Conservation (phyloP, 306 rosid genomes). For the Cicer bijugum region DNA sequence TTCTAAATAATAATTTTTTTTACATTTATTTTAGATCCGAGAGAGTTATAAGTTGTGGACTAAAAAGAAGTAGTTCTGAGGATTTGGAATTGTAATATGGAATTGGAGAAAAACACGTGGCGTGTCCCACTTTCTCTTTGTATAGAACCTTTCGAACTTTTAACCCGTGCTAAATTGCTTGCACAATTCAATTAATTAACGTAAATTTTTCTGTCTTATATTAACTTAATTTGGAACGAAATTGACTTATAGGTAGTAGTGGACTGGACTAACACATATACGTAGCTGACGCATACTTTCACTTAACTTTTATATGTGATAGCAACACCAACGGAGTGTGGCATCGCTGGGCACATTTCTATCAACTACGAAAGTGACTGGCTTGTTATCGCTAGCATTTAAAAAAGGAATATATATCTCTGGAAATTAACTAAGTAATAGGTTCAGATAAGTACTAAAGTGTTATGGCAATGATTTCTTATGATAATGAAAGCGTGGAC, state of each 20-base stretch:
- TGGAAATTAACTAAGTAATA: conserved; percentile 19
- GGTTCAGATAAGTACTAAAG: conserved; percentile 27
- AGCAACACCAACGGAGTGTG: conserved; percentile 40
- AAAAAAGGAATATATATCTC: conserved; percentile 26
- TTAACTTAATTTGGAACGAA: background rate
- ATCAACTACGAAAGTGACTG: conserved; percentile 37
- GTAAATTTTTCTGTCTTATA: background rate
- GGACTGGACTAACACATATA: conserved; percentile 37
- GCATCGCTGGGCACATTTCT: conserved; percentile 4
- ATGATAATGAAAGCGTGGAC: conserved; percentile 41
- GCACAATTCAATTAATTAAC: conserved; percentile 5
- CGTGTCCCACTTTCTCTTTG: background rate
- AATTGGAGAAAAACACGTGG: background rate
- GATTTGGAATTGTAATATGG: too few relatives aligned
- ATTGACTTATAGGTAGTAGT: background rate
- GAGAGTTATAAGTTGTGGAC: too few relatives aligned
- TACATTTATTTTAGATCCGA: too few relatives aligned
- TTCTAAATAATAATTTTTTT: too few relatives aligned
- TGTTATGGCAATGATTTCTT: conserved; percentile 31
- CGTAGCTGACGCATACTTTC: conserved; percentile 44
- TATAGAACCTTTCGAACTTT: background rate
- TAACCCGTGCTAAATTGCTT: background rate
- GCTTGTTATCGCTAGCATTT: conserved; percentile 3
- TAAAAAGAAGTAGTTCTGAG: too few relatives aligned
- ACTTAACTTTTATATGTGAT: conserved; percentile 34